phyloP scores from a whole-genome alignment of 2,329 filamentous ascomycete genomes.

The Laburnicola sp. region DNA sequence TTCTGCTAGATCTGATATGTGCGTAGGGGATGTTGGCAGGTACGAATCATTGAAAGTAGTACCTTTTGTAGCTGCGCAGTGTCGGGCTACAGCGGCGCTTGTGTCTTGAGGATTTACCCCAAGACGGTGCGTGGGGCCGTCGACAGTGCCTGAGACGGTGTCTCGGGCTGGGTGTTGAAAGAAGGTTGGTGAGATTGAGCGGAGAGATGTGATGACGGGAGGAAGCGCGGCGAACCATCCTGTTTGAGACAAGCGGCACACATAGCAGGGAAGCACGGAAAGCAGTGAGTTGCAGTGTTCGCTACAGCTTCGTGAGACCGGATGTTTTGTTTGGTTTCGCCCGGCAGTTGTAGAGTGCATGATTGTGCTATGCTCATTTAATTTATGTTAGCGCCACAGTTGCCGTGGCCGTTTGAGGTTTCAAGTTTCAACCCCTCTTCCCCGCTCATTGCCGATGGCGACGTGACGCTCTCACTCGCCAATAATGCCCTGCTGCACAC shows the following conservation, averaged over 20 bases:
- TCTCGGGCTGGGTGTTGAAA: conserved; percentile 17
- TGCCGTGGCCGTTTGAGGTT: conserved; percentile 10
- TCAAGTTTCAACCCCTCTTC: conserved; percentile 19
- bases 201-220: conserved; percentile 6
- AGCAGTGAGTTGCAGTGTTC: conserved; percentile 2
- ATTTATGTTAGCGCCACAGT: conserved; percentile 22
- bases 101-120: too few species aligned
- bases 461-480: conserved; percentile 6
- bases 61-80: neutral
- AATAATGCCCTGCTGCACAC: conserved; percentile 6
- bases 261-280: conserved; percentile 1
- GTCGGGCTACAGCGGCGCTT: neutral
- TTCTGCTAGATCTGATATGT: neutral
- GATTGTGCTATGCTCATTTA: conserved; percentile 18
- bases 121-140: neutral
- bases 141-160: neutral
- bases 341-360: conserved; percentile 1
- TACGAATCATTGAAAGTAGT: neutral
- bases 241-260: conserved; percentile 8
- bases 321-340: conserved; percentile 15
- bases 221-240: conserved; percentile 8
- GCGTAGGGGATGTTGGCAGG: neutral
- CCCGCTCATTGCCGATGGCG: conserved; percentile 8
- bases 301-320: neutral
- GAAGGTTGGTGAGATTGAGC: conserved; percentile 18